A percentile compares a stretch with the other conserved stretches of the same genome.
Conservation (phyloP, 2,329 filamentous ascomycete species). For the Rhynchosporium secalis region DNA sequence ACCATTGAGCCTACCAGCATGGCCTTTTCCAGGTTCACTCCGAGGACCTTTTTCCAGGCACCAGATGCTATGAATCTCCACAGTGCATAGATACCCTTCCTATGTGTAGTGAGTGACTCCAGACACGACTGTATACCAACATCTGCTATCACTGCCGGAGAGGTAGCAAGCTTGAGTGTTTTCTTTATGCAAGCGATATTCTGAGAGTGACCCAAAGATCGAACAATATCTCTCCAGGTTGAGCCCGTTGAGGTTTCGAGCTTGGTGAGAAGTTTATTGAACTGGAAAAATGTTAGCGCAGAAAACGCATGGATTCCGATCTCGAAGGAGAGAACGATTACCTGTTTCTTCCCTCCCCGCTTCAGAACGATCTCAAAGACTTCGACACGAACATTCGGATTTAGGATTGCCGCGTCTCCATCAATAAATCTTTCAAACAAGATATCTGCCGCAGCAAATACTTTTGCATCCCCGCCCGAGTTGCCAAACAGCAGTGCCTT, state of each 20-base stretch:
- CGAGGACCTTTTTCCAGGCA: conserved; percentile 12
- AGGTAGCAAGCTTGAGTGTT: conserved; percentile 10
- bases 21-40: conserved; percentile 2
- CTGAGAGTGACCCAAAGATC: conserved; percentile 14
- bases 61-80: conserved; percentile 14
- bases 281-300: conserved; percentile 6
- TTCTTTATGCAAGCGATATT: conserved; percentile 11
- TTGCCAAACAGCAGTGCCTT: conserved; percentile 23
- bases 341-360: conserved; percentile 15
- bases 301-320: not conserved
- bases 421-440: conserved; percentile 19
- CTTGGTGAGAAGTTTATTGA: not conserved
- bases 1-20: conserved; percentile 11
- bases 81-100: conserved; percentile 14
- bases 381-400: conserved; percentile 20
- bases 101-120: conserved; percentile 14
- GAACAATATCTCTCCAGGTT: conserved; percentile 16
- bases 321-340: not conserved
- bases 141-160: not conserved
- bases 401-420: conserved; percentile 17
- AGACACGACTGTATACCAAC: conserved; percentile 1
- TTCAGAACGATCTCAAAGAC: conserved; percentile 23
- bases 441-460: conserved; percentile 3
- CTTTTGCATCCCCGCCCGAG: conserved; percentile 12
- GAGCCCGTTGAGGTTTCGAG: not conserved